These are phyloP conservation scores for Astraeus odoratus DNA, from an alignment of 768 basidiomycete species.

Conservation along the genomic window DNA sequence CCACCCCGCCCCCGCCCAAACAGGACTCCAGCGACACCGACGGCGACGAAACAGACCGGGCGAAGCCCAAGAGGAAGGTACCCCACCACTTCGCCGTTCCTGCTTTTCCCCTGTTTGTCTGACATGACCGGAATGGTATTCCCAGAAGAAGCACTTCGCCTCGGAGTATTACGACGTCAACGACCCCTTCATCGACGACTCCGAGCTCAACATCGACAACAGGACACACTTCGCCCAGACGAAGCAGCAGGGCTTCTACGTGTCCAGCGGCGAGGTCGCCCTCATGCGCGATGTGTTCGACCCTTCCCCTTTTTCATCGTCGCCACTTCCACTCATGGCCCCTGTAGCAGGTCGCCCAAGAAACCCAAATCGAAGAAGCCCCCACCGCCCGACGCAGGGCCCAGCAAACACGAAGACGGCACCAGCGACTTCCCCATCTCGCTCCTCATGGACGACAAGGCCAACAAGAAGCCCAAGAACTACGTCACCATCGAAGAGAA, in stretches of 20 bases:
- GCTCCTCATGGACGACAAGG: slow-evolving; percentile 33
- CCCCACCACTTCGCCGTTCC: neutral
- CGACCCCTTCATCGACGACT: slow-evolving; percentile 98
- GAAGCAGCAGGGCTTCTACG: slow-evolving; percentile 90
- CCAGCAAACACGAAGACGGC: slow-evolving; percentile 31
- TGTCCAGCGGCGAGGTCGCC: slow-evolving; percentile 82
- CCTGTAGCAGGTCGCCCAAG: slow-evolving; percentile 46
- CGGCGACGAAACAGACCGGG: slow-evolving; percentile 36
- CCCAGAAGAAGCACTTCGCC: slow-evolving; percentile 43
- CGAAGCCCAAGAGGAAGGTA: slow-evolving; percentile 34
- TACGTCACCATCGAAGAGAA: slow-evolving; percentile 46
- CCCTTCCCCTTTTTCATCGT: neutral
- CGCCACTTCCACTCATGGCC: slow-evolving; percentile 13
- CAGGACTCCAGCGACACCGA: slow-evolving; percentile 53
- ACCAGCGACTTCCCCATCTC: slow-evolving; percentile 46
- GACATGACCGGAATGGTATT: neutral
- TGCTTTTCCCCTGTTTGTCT: neutral
- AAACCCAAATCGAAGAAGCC: slow-evolving; percentile 65
- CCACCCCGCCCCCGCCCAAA: slow-evolving; percentile 46
- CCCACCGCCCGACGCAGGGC: slow-evolving; percentile 16
- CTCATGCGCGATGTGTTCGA: slow-evolving; percentile 67
- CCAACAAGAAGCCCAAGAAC: slow-evolving; percentile 47
- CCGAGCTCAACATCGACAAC: slow-evolving; percentile 85
- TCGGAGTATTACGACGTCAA: slow-evolving; percentile 84
- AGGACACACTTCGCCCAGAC: slow-evolving; percentile 88